phyloP scores from a whole-genome alignment of 2,329 filamentous ascomycete species.

The Xylariaceae sp. region DNA sequence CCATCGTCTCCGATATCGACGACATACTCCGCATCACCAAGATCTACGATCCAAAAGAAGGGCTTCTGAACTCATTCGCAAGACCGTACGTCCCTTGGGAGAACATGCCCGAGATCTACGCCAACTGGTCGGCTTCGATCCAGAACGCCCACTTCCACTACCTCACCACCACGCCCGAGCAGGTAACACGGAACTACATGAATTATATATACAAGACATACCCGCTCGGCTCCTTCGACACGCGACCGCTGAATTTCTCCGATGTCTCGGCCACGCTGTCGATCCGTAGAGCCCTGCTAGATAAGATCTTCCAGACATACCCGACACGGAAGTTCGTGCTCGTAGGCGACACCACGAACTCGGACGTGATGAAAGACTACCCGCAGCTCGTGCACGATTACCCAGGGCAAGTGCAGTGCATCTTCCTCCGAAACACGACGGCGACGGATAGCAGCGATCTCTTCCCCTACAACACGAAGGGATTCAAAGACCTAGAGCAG shows the following conservation, averaged over 20 bases:
- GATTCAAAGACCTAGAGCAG: slow-evolving; percentile 62
- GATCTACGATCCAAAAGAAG: slow-evolving; percentile 70
- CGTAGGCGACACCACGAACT: slow-evolving; percentile 70
- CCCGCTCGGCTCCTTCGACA: slow-evolving; percentile 71
- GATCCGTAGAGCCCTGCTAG: slow-evolving; percentile 64
- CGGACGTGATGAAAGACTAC: slow-evolving; percentile 66
- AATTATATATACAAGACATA: slow-evolving; percentile 74
- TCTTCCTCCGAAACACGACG: slow-evolving; percentile 68
- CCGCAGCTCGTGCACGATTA: slow-evolving; percentile 58
- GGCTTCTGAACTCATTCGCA: slow-evolving; percentile 71
- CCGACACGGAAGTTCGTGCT: slow-evolving; percentile 70
- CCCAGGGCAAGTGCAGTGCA: slow-evolving; percentile 69
- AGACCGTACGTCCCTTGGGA: slow-evolving; percentile 64
- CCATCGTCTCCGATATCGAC: slow-evolving; percentile 71
- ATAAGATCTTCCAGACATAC: slow-evolving; percentile 69
- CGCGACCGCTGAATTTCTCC: slow-evolving; percentile 73
- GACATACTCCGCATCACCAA: slow-evolving; percentile 73
- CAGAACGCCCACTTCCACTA: slow-evolving; percentile 74
- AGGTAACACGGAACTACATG: slow-evolving; percentile 73
- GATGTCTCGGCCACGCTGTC: slow-evolving; percentile 65
- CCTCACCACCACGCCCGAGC: slow-evolving; percentile 73
- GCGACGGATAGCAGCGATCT: slow-evolving; percentile 60
- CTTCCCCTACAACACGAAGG: slow-evolving; percentile 70
- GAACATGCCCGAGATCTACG: slow-evolving; percentile 75
- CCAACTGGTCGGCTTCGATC: slow-evolving; percentile 64